Evolutionary conservation across 352 stramenopile species (phyloP), one percentile per base, ranked within the genome.

Genomic region (Phytophthora idaei): DNA sequence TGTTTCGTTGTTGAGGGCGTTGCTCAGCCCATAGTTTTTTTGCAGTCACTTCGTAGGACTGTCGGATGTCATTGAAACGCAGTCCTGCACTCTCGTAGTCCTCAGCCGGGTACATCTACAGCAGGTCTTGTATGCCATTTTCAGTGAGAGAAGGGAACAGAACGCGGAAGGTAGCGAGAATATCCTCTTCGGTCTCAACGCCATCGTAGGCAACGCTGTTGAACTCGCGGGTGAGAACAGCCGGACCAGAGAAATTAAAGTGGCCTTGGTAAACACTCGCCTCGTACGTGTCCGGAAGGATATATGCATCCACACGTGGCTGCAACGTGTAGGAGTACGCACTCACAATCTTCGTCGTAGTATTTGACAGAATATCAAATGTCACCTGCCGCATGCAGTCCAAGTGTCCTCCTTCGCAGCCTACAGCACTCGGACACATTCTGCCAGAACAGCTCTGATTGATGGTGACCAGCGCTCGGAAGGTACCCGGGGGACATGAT

Each of bases 391-490:
- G 68, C 62, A 75, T 71, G 21, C 68, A 75, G 34, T 71, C 53
- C 1, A 75, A 25, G 52, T 61, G 44, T 10, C 57, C 57, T 3
- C 62, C 68, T 0, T 64, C 57, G 15, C 68, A 75, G 4, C 53
- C 68, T 27, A 72, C 41, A 3, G 57, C 31, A 27, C 52, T 50
- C 1, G 68, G 17, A 75, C n/a, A 75, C 62, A 12, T 71, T 71
- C 57, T 69, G 68, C 68, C 68, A 75, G 57, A 72, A 72, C 46
- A 64, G 50, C 41, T 75, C 62, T 9, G 15, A 57, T 32, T 67
- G 61, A 39, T 75, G 56, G 47, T 75, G 67, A 10, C 67, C 67
- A 2, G 67, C 67, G 8, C 67, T 58, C 0, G 67, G 61, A 1
- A 75, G 44, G 34, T 65, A 71, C 7, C 61, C 67, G 10, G 61